phyloP scores from a whole-genome alignment of 345 rosid species.

The Brassica juncea region DNA sequence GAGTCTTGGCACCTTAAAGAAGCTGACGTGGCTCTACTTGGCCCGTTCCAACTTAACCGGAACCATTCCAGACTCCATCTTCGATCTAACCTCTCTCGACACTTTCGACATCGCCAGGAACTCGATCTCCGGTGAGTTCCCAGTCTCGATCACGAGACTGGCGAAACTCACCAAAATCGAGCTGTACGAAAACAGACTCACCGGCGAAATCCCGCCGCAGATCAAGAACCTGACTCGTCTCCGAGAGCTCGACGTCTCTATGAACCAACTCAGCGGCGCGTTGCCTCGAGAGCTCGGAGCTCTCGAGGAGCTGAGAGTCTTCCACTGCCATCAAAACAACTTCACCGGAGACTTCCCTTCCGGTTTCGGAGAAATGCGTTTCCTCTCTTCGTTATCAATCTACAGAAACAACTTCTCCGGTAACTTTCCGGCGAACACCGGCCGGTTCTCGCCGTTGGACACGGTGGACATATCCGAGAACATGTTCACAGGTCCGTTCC shows the following conservation, averaged over 20 bases:
- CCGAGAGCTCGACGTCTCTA: constrained; percentile 66
- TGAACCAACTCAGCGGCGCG: constrained; percentile 51
- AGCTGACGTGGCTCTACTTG: constrained; percentile 58
- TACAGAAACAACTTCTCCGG: constrained; percentile 81
- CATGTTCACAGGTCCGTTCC: constrained; percentile 69
- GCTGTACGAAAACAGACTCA: constrained; percentile 53
- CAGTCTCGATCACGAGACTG: constrained; percentile 56
- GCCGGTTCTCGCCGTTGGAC: constrained; percentile 58
- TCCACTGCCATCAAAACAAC: constrained; percentile 55
- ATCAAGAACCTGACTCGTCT: constrained; percentile 53
- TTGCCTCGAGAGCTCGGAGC: constrained; percentile 60
- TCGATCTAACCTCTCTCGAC: constrained; percentile 42
- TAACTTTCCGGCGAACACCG: constrained; percentile 59
- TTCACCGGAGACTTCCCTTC: constrained; percentile 68
- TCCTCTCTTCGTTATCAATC: constrained; percentile 59
- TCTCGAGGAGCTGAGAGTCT: constrained; percentile 56
- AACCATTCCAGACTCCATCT: constrained; percentile 65
- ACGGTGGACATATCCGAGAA: constrained; percentile 86
- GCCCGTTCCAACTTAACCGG: constrained; percentile 49
- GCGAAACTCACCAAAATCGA: constrained; percentile 64
- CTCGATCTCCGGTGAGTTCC: constrained; percentile 56
- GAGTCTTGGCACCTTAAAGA: constrained; percentile 63
- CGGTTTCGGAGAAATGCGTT: constrained; percentile 64
- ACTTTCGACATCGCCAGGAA: constrained; percentile 66
- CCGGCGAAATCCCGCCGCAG: constrained; percentile 67